Percentiles rank a stretch among this genome's conserved stretches.
phyloP scores from a whole-genome alignment of 192 early-diverging fungal species.

The Podila epigama region DNA sequence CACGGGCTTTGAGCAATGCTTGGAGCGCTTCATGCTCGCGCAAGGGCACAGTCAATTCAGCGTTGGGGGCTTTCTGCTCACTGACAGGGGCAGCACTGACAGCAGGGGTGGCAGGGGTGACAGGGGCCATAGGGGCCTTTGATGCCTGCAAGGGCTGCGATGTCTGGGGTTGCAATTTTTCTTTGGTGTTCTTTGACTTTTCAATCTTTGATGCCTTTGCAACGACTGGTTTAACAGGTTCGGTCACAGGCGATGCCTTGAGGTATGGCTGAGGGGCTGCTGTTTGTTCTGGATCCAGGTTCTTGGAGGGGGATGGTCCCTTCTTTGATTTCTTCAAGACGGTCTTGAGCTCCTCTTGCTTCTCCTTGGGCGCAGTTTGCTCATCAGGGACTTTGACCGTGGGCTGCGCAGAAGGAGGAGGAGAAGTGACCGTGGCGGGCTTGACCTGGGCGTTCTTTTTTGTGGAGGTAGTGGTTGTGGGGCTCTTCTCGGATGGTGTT shows the following conservation, averaged over 20 bases:
- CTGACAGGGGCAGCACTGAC: not conserved
- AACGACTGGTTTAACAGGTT: too few relatives aligned
- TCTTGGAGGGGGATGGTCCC: not conserved
- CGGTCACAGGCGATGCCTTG: too few relatives aligned
- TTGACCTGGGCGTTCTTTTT: not conserved
- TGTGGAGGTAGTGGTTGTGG: too few relatives aligned
- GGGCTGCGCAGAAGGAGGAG: not conserved
- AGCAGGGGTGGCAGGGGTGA: too few relatives aligned
- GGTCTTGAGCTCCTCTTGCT: conserved; percentile 7
- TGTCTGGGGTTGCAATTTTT: not conserved
- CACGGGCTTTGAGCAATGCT: conserved; percentile 1
- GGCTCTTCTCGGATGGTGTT: not conserved
- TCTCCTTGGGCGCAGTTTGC: not conserved
- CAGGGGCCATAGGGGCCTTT: not conserved
- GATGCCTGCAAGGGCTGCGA: not conserved
- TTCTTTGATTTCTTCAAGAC: conserved; percentile 3
- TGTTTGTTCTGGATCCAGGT: not conserved
- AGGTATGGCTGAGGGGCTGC: not conserved
- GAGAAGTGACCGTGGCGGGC: not conserved
- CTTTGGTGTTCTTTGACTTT: too few relatives aligned
- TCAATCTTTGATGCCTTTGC: too few relatives aligned
- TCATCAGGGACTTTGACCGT: not conserved
- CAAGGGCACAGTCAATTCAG: not conserved
- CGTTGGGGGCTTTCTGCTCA: not conserved
- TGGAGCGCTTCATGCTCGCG: conserved; percentile 9